Conservation (phyloP, 495 filamentous ascomycete genomes). For the Podospora appendiculata region DNA sequence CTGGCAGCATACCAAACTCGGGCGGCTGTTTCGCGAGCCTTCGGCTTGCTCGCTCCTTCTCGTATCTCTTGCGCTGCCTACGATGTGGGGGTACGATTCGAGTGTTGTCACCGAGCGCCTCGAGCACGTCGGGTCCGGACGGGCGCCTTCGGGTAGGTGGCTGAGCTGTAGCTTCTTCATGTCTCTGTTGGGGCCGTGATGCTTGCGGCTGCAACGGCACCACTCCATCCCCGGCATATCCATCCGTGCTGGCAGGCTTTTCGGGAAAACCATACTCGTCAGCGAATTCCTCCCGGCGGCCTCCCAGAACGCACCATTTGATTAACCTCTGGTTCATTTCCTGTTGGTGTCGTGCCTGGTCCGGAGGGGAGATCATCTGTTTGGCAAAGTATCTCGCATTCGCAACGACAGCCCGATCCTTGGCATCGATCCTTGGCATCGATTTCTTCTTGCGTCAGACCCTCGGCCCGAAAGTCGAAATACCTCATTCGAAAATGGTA, state of each 20-base stretch:
- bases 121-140: too few species aligned
- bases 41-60: neutral
- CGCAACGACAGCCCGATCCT: neutral
- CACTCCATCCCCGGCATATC: neutral
- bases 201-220: neutral
- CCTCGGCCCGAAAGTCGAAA: conserved; percentile 1
- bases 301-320: too few species aligned
- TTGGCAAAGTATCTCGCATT: neutral
- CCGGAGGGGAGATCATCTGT: neutral
- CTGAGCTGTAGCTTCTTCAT: too few species aligned
- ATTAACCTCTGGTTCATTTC: too few species aligned
- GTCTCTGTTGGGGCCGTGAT: too few species aligned
- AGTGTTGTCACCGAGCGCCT: too few species aligned
- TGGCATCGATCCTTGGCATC: neutral
- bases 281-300: too few species aligned
- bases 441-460: conserved; percentile 5
- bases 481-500: neutral
- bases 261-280: neutral
- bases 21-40: neutral
- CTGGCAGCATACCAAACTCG: neutral
- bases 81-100: too few species aligned
- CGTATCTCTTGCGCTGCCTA: neutral
- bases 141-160: too few species aligned
- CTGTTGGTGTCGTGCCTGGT: too few species aligned
- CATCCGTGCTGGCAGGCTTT: neutral